These are phyloP conservation scores for Tolypocladium inflatum DNA, from an alignment of 2,329 filamentous ascomycete genomes.

Conservation along the genomic window DNA sequence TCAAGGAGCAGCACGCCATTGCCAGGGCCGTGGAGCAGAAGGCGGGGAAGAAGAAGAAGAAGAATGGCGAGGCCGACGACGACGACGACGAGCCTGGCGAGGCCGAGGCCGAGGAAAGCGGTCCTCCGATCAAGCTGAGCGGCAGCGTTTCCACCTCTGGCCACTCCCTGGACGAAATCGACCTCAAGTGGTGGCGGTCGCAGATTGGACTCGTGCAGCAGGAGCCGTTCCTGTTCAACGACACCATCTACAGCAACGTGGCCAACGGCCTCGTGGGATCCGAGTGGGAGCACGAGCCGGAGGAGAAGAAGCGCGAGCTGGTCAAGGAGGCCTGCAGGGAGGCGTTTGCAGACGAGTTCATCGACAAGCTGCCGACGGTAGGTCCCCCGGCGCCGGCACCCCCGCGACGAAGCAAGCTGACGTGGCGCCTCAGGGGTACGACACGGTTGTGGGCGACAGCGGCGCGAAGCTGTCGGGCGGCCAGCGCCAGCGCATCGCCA, in stretches of 20 bases:
- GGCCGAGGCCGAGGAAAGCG: constrained; percentile 25
- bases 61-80: constrained; percentile 21
- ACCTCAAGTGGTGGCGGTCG: constrained; percentile 54
- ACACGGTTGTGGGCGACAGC: constrained; percentile 65
- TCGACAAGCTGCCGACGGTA: constrained; percentile 50
- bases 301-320: constrained; percentile 46
- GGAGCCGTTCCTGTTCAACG: constrained; percentile 59
- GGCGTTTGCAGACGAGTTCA: constrained; percentile 61
- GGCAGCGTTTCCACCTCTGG: constrained; percentile 41
- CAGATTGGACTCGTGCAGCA: constrained; percentile 60
- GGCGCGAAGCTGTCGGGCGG: constrained; percentile 76
- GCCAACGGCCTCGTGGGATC: constrained; percentile 46
- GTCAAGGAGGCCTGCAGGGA: constrained; percentile 57
- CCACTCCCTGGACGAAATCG: constrained; percentile 44
- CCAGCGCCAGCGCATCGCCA: constrained; percentile 74
- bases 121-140: constrained; percentile 34
- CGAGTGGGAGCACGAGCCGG: constrained; percentile 40
- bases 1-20: constrained; percentile 43
- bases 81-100: constrained; percentile 16
- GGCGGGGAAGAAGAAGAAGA: constrained; percentile 32
- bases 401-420: background rate
- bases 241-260: constrained; percentile 54
- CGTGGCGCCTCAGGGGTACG: constrained; percentile 45
- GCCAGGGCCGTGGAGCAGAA: constrained; percentile 39
- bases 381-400: constrained; percentile 9